Evolutionary conservation across 306 rosid species (phyloP).

Genomic region (Geum urbanum): DNA sequence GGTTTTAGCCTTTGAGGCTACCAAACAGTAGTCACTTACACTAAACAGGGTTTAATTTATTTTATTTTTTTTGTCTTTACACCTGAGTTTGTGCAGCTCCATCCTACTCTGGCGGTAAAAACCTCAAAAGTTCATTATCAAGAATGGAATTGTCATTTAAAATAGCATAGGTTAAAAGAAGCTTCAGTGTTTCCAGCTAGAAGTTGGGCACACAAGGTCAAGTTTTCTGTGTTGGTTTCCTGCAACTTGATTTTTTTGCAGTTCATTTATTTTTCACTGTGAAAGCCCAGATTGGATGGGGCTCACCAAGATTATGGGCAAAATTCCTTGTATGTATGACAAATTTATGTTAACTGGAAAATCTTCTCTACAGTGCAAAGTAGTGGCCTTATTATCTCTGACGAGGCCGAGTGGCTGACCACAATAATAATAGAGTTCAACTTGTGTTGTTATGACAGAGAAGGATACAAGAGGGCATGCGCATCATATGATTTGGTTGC

Average conservation of each 20-base stretch:
- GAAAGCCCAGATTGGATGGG: neutral
- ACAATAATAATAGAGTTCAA: slow-evolving; percentile 20
- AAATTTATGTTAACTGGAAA: neutral
- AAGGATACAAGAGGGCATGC: slow-evolving; percentile 26
- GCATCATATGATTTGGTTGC: slow-evolving; percentile 18
- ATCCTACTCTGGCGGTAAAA: neutral
- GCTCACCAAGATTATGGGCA: no score
- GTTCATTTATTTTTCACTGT: neutral
- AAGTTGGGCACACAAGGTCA: slow-evolving; percentile 10
- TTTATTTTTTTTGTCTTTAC: neutral
- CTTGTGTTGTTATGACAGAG: slow-evolving; percentile 22
- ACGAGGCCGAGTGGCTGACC: neutral
- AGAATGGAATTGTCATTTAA: slow-evolving; percentile 2
- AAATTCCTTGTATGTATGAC: neutral
- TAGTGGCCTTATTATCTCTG: neutral
- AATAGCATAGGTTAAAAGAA: neutral
- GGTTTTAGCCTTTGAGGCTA: neutral
- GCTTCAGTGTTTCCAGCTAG: slow-evolving; percentile 1
- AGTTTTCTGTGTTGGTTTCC: slow-evolving; percentile 6
- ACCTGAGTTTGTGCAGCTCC: slow-evolving; percentile 2
- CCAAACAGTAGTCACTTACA: neutral
- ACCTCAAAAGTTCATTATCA: neutral
- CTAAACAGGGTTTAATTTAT: neutral
- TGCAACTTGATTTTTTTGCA: neutral
- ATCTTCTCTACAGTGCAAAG: slow-evolving; percentile 2